Conservation (phyloP, 441 rosid genomes). For the Viola pubescens region DNA sequence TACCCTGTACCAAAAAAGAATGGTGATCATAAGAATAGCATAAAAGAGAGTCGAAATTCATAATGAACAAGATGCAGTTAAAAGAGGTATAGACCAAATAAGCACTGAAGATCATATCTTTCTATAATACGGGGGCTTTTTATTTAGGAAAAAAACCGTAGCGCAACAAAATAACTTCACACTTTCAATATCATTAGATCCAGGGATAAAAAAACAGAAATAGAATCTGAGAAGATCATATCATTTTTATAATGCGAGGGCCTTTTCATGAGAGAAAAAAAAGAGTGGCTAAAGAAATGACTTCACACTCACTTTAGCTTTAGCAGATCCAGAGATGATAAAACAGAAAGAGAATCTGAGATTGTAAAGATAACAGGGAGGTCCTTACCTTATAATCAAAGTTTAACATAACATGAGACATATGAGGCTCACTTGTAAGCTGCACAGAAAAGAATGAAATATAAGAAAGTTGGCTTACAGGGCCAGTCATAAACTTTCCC, state of each 20-base stretch:
- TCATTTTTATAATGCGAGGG: no score
- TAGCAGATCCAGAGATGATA: no score
- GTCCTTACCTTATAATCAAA: slow-evolving; percentile 81
- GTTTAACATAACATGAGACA: slow-evolving; percentile 81
- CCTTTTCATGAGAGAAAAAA: no score
- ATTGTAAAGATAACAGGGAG: not conserved
- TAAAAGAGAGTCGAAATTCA: not conserved
- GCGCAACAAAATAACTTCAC: no score
- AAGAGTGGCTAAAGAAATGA: not conserved
- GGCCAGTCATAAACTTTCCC: slow-evolving; percentile 1
- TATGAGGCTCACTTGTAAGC: slow-evolving; percentile 77
- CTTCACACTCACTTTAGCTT: not conserved
- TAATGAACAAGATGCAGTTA: no score
- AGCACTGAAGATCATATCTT: no score
- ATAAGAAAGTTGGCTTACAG: slow-evolving; percentile 8
- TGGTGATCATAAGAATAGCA: not conserved
- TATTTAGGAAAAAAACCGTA: no score
- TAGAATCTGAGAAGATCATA: no score
- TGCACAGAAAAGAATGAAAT: slow-evolving; percentile 26
- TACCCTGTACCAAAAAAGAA: slow-evolving; percentile 43
- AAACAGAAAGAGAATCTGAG: not conserved
- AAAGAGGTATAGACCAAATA: no score
- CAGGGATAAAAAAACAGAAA: not conserved
- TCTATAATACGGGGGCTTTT: no score
- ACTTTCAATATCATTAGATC: not conserved